These are phyloP conservation scores for Lentinula raphanica DNA, from an alignment of 768 basidiomycete genomes.

Conservation along the genomic window DNA sequence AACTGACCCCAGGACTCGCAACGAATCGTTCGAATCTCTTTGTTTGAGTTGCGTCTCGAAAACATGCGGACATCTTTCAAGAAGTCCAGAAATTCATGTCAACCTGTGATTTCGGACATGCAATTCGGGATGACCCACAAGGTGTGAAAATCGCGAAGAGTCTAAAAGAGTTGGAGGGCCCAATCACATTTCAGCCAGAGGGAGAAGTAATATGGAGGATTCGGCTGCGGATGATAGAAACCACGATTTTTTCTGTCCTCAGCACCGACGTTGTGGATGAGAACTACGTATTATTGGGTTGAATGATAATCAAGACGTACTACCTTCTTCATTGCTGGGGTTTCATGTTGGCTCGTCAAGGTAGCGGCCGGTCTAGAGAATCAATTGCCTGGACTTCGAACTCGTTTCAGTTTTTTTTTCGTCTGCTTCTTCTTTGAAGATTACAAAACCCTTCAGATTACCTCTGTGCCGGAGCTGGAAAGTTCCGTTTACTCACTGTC, in stretches of 20 bases:
- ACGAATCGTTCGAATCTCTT: background rate
- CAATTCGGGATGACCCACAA: background rate
- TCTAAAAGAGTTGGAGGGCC: background rate
- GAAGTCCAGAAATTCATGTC: background rate
- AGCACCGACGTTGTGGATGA: background rate
- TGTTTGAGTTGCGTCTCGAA: background rate
- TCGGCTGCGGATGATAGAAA: background rate
- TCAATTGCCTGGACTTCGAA: background rate
- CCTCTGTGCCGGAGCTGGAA: background rate
- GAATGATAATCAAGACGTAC: background rate
- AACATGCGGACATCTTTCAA: background rate
- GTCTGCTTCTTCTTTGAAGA: no score
- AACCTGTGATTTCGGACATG: background rate
- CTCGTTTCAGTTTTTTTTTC: background rate
- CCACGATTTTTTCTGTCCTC: background rate
- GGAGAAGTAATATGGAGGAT: background rate
- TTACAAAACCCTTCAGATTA: background rate
- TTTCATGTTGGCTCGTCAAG: background rate
- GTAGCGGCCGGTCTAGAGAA: background rate
- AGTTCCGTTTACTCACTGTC: background rate
- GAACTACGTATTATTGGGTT: no score
- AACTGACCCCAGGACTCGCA: no score
- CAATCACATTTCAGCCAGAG: background rate
- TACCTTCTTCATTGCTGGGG: background rate
- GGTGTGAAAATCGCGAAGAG: background rate